Evolutionary conservation across 345 rosid genomes (phyloP).

Genomic region (Melastoma malabathricum): DNA sequence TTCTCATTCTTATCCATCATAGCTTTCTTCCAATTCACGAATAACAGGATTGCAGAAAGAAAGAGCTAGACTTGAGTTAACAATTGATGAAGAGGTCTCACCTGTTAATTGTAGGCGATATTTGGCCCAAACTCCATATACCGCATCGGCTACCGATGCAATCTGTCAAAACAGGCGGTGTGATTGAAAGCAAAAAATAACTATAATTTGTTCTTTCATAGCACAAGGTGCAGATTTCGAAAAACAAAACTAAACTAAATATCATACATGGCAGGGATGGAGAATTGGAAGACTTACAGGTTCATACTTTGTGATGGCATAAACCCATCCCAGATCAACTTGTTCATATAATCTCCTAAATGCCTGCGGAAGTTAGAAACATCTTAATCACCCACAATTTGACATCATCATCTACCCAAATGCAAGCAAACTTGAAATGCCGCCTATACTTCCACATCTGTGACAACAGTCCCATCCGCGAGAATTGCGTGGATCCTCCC

Average conservation of each 20-base stretch:
- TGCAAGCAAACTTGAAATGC: background rate
- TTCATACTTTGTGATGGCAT: constrained; percentile 70
- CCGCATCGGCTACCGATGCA: constrained; percentile 52
- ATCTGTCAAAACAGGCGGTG: constrained; percentile 27
- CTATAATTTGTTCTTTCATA: no score
- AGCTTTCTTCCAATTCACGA: no score
- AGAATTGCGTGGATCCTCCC: constrained; percentile 90
- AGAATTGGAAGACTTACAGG: constrained; percentile 35
- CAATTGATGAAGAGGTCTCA: constrained; percentile 8
- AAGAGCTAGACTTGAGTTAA: constrained; percentile 1
- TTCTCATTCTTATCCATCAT: background rate
- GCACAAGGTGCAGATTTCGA: no score
- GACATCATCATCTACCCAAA: background rate
- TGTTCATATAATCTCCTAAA: constrained; percentile 67
- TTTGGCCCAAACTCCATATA: constrained; percentile 78
- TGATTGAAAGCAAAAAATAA: background rate
- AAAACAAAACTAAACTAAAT: background rate
- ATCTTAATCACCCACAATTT: background rate
- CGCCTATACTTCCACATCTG: constrained; percentile 61
- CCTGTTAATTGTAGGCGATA: constrained; percentile 80
- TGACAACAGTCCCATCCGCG: constrained; percentile 72
- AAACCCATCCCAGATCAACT: constrained; percentile 90
- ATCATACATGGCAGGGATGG: background rate
- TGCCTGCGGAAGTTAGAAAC: constrained; percentile 38
- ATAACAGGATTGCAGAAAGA: constrained; percentile 2